Conservation (phyloP, 495 filamentous ascomycete species). For the Parathielavia hyrcaniae region DNA sequence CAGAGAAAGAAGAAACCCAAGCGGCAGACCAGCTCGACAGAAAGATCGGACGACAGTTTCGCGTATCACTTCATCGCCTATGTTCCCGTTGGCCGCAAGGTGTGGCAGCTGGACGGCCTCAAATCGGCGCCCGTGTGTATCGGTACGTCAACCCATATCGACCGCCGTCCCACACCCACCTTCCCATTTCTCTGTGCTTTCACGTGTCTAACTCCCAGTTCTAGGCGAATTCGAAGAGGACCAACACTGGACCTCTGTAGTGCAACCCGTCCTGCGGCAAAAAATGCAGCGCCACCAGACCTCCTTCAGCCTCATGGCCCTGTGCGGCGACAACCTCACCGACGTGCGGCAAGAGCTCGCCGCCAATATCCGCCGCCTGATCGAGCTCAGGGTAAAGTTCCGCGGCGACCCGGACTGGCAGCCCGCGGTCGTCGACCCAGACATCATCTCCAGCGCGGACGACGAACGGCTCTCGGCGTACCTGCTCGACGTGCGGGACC, state of each 20-base stretch:
- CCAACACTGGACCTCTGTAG: slow-evolving; percentile 38
- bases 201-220: not conserved
- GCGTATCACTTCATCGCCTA: slow-evolving; percentile 87
- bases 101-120: slow-evolving; percentile 91
- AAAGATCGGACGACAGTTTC: slow-evolving; percentile 31
- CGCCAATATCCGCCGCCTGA: slow-evolving; percentile 29
- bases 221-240: slow-evolving; percentile 22
- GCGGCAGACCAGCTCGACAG: slow-evolving; percentile 6
- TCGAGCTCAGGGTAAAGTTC: slow-evolving; percentile 27
- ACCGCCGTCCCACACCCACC: not conserved
- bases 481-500: slow-evolving; percentile 21
- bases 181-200: not conserved
- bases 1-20: slow-evolving; percentile 21
- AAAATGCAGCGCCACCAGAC: slow-evolving; percentile 39
- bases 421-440: not conserved
- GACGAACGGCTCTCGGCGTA: slow-evolving; percentile 23
- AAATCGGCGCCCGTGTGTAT: slow-evolving; percentile 64
- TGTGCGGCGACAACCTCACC: slow-evolving; percentile 39
- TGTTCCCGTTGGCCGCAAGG: slow-evolving; percentile 63
- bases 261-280: slow-evolving; percentile 34
- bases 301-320: slow-evolving; percentile 43
- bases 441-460: slow-evolving; percentile 8
- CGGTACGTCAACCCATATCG: slow-evolving; percentile 47
- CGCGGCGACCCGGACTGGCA: slow-evolving; percentile 8
- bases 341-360: slow-evolving; percentile 30